These are phyloP conservation scores for Epichloe hybrida DNA, from an alignment of 2,329 filamentous ascomycete species.

Conservation along the genomic window DNA sequence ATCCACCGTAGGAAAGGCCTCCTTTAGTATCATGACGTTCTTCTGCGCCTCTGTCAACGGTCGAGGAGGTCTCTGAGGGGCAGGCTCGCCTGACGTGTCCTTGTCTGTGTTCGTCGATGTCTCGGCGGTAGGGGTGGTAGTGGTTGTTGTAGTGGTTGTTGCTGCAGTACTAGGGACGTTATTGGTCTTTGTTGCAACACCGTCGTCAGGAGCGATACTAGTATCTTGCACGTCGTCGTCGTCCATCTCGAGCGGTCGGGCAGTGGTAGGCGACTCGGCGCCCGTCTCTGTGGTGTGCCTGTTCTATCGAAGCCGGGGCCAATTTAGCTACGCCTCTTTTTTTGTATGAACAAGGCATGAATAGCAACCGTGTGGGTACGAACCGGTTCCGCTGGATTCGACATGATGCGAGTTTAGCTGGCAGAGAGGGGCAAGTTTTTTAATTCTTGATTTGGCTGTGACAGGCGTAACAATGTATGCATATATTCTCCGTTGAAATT, in stretches of 20 bases:
- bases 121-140: slow-evolving; percentile 17
- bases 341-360: neutral
- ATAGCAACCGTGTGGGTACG: slow-evolving; percentile 13
- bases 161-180: neutral
- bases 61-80: slow-evolving; percentile 74
- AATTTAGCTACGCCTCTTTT: slow-evolving; percentile 10
- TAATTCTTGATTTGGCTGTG: neutral
- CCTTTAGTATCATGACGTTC: slow-evolving; percentile 76
- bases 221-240: slow-evolving; percentile 57
- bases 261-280: slow-evolving; percentile 54
- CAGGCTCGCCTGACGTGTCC: slow-evolving; percentile 15
- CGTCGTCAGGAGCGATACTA: slow-evolving; percentile 33
- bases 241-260: slow-evolving; percentile 51
- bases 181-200: slow-evolving; percentile 10
- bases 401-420: slow-evolving; percentile 20
- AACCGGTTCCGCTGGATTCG: slow-evolving; percentile 30
- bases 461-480: neutral
- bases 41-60: slow-evolving; percentile 72
- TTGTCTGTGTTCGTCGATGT: slow-evolving; percentile 8
- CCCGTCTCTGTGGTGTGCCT: slow-evolving; percentile 29
- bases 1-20: slow-evolving; percentile 86
- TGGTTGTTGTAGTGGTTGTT: slow-evolving; percentile 6
- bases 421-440: neutral
- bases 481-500: neutral
- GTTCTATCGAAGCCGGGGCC: slow-evolving; percentile 18